Evolutionary conservation across 2,329 filamentous ascomycete species (phyloP), one percentile per base, ranked within the genome.

Genomic region (Paraconiothyrium sp.): DNA sequence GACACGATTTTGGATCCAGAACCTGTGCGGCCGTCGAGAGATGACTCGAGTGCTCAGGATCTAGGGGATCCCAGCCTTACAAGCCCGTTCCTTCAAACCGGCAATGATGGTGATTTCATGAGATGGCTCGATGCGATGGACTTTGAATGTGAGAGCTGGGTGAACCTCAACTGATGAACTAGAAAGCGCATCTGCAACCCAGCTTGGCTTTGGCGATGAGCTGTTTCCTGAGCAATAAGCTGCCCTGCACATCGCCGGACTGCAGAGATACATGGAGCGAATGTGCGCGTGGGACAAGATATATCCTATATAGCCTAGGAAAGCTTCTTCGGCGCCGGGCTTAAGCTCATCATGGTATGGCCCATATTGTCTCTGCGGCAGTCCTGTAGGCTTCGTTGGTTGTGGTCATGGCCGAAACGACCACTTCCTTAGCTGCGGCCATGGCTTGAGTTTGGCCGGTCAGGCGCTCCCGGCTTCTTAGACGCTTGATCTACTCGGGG

Each of bases 121-220:
- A 68, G 74, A 13, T 83, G 80, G 80, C 71, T 83, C 44, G 80
- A 82, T 43, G 76, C 70, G 35, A 78, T 81, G 43, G 79, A 81
- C 27, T 81, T 78, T 77, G 78, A 81, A 47, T 76, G 78, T 49
- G 76, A 76, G 16, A 71, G 66, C 16, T 75, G 72, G 70, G 64
- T 70, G 13, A 73, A 69, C 44, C 69, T 72, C 41, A 68, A 63
- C 32, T 75, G 55, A 70, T 47, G 35, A n/a, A 16, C 39, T n/a
- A n/a, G 2, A 5, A 41, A 14, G 4, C 37, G 37, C 37, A 14
- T 13, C 10, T 39, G 13, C 13, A 14, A 30, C 27, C 37, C 16
- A 16, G 13, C 11, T n/a, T n/a, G 14, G n/a, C 14, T n/a, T 16
- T 4, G 8, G 39, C 4, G 5, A 16, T 20, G 14, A 41, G 16